A percentile compares a stretch with the other conserved stretches of the same genome.
These are phyloP conservation scores for Usnea hakonensis DNA, from an alignment of 495 filamentous ascomycete genomes.

Conservation along the genomic window DNA sequence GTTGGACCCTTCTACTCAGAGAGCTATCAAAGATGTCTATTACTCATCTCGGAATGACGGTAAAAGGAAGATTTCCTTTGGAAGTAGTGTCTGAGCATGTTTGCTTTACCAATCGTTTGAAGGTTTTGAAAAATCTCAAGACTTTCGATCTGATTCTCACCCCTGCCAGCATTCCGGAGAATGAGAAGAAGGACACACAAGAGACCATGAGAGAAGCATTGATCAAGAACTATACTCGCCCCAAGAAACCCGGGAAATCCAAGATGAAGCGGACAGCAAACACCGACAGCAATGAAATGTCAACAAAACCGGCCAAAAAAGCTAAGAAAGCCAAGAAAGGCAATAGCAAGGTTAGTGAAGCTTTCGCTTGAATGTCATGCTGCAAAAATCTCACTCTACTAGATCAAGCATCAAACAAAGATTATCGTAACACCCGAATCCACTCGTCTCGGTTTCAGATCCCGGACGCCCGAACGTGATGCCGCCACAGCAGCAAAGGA, in stretches of 20 bases:
- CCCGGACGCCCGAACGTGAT: not conserved
- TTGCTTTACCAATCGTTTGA: slow-evolving; percentile 10
- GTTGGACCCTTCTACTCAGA: not conserved
- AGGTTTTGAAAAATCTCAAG: slow-evolving; percentile 3
- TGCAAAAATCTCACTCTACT: not conserved
- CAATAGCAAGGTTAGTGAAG: not conserved
- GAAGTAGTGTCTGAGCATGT: not conserved
- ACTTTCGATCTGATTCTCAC: slow-evolving; percentile 5
- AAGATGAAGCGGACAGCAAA: not conserved
- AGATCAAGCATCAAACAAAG: not conserved
- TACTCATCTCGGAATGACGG: slow-evolving; percentile 13
- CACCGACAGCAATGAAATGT: not conserved
- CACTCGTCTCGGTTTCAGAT: not conserved
- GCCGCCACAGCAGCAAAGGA: not conserved
- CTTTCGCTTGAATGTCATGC: not conserved
- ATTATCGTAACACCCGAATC: not conserved
- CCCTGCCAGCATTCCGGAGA: not conserved
- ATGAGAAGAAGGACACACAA: slow-evolving; percentile 2
- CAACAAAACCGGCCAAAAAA: not conserved
- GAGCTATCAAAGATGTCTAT: slow-evolving; percentile 7
- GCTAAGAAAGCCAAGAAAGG: slow-evolving; percentile 1
- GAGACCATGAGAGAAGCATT: slow-evolving; percentile 8
- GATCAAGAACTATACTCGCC: not conserved
- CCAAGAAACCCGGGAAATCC: not conserved
- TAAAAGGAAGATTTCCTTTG: slow-evolving; percentile 4